phyloP scores from a whole-genome alignment of 1,284 basidiomycete genomes.

The Ustilago bromivora region DNA sequence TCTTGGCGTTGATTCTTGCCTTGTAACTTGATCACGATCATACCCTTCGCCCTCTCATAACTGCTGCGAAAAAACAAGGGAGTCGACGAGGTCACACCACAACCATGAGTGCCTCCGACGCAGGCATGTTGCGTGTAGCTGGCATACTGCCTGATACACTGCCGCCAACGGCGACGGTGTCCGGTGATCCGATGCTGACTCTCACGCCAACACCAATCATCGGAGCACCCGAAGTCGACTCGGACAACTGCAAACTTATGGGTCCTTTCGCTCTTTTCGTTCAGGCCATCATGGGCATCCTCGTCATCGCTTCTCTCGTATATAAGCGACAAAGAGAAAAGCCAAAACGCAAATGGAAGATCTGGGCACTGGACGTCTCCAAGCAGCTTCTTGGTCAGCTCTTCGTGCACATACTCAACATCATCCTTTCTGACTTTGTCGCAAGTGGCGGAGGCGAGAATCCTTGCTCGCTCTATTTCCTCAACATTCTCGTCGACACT shows the following conservation, averaged over 20 bases:
- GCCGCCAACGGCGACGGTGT: conserved; percentile 18
- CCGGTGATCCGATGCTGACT: conserved; percentile 13
- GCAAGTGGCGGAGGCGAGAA: conserved; percentile 54
- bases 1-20: conserved; percentile 1
- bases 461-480: conserved; percentile 77
- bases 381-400: conserved; percentile 91
- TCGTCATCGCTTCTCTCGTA: conserved; percentile 85
- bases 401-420: conserved; percentile 87
- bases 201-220: conserved; percentile 29
- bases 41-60: neutral
- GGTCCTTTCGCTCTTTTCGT: conserved; percentile 71
- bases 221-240: conserved; percentile 52
- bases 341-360: conserved; percentile 87
- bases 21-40: neutral
- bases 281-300: conserved; percentile 84
- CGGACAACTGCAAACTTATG: conserved; percentile 59
- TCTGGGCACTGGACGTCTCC: conserved; percentile 76
- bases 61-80: neutral
- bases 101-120: conserved; percentile 21
- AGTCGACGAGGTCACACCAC: neutral
- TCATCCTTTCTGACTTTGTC: conserved; percentile 73
- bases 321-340: conserved; percentile 89
- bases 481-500: conserved; percentile 94
- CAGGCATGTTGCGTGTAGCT: conserved; percentile 11
- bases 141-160: conserved; percentile 17